Conservation (phyloP, 192 early-diverging fungal species). For the Obelidium mucronatum region DNA sequence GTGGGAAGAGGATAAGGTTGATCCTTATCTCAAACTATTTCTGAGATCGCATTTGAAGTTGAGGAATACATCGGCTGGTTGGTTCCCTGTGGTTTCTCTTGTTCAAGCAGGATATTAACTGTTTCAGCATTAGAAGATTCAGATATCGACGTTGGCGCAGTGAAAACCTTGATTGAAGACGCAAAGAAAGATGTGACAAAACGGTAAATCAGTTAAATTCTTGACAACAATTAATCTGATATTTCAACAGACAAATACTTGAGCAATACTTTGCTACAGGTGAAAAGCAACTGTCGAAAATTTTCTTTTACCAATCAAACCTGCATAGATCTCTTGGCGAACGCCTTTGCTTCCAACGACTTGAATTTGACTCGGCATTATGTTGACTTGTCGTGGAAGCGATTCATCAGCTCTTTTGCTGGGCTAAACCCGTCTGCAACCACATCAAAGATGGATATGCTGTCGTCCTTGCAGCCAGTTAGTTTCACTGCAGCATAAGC, state of each 20-base stretch:
- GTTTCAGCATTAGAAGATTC: too few relatives aligned
- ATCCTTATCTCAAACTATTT: constrained; percentile 65
- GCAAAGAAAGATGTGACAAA: constrained; percentile 33
- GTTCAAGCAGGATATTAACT: too few relatives aligned
- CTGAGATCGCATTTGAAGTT: constrained; percentile 62
- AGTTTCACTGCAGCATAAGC: background rate
- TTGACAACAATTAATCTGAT: background rate
- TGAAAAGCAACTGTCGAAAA: constrained; percentile 50
- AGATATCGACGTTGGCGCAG: constrained; percentile 61
- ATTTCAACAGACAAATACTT: background rate
- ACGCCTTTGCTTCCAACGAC: constrained; percentile 28
- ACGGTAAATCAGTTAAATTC: constrained; percentile 42
- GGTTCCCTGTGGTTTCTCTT: too few relatives aligned
- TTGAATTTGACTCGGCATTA: constrained; percentile 39
- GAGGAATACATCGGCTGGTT: too few relatives aligned
- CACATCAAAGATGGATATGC: constrained; percentile 12
- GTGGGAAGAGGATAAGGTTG: constrained; percentile 60
- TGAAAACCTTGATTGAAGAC: constrained; percentile 57
- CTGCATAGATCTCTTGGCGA: constrained; percentile 19
- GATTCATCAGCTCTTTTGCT: constrained; percentile 36
- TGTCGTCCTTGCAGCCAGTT: constrained; percentile 32
- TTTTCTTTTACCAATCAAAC: constrained; percentile 43
- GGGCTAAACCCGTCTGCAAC: constrained; percentile 32
- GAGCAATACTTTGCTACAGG: background rate
- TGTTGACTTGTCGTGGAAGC: constrained; percentile 32